phyloP scores from a whole-genome alignment of 345 rosid genomes.

The Rhizophora mangle region DNA sequence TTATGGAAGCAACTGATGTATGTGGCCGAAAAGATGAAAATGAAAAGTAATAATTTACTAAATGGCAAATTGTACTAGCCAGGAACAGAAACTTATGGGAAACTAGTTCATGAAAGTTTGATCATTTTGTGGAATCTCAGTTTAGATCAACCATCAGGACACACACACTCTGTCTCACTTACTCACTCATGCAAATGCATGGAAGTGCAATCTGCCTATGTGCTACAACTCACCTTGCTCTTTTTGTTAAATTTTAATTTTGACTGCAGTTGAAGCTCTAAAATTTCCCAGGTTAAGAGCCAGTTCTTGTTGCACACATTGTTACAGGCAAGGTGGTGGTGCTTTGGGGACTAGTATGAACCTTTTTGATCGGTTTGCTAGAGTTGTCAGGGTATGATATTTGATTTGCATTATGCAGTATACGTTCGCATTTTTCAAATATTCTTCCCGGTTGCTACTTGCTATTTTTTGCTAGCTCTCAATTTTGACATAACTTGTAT shows the following conservation, averaged over 20 bases:
- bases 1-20: neutral
- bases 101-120: neutral
- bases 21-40: neutral
- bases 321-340: slow-evolving; percentile 48
- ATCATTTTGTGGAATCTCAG: neutral
- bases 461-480: neutral
- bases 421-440: neutral
- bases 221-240: neutral
- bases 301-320: slow-evolving; percentile 15
- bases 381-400: slow-evolving; percentile 61
- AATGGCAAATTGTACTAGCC: too few species aligned
- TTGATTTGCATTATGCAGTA: slow-evolving; percentile 5
- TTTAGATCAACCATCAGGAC: neutral
- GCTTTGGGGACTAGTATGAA: slow-evolving; percentile 56
- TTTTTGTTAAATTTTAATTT: neutral
- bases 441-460: neutral
- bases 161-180: neutral
- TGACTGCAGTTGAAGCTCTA: slow-evolving; percentile 24
- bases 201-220: neutral
- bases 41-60: too few species aligned
- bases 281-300: slow-evolving; percentile 13
- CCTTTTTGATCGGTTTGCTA: slow-evolving; percentile 67
- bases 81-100: neutral
- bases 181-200: neutral
- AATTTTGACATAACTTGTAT: slow-evolving; percentile 7